phyloP scores from a whole-genome alignment of 371 early-diverging fungal species.

The Amoeboaphelidium protococcarum region DNA sequence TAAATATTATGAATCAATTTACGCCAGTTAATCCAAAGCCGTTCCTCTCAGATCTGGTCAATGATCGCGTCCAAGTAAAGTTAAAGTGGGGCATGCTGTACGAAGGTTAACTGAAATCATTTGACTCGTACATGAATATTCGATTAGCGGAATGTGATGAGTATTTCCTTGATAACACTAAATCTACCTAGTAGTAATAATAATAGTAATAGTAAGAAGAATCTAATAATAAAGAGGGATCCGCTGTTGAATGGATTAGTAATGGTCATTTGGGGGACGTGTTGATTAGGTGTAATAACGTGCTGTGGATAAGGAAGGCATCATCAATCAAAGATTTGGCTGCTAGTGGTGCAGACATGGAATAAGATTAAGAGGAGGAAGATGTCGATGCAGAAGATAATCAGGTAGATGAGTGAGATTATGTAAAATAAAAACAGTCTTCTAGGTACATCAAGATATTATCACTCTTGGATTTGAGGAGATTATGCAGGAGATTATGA shows the following conservation, averaged over 20 bases:
- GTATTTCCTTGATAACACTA: not conserved
- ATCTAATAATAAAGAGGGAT: no score
- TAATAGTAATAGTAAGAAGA: slow-evolving; percentile 91
- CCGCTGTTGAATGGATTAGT: slow-evolving; percentile 58
- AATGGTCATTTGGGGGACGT: slow-evolving; percentile 75
- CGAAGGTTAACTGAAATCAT: slow-evolving; percentile 65
- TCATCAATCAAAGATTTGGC: no score
- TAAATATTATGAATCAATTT: no score
- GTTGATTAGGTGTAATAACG: slow-evolving; percentile 72
- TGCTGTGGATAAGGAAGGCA: slow-evolving; percentile 44
- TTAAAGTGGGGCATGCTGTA: slow-evolving; percentile 96
- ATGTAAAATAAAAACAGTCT: no score
- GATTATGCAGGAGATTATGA: not conserved
- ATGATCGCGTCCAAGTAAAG: slow-evolving; percentile 67
- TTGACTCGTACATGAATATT: slow-evolving; percentile 87
- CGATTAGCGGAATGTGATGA: slow-evolving; percentile 1
- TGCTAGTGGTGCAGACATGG: not conserved
- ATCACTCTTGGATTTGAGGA: not conserved
- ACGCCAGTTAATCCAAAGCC: slow-evolving; percentile 71
- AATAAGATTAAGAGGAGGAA: not conserved
- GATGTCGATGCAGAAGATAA: not conserved
- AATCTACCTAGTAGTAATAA: slow-evolving; percentile 27
- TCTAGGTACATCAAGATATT: not conserved
- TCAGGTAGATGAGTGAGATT: not conserved
- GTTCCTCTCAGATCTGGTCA: slow-evolving; percentile 68